Conservation (phyloP, 768 basidiomycete genomes). For the Trametes elegans region DNA sequence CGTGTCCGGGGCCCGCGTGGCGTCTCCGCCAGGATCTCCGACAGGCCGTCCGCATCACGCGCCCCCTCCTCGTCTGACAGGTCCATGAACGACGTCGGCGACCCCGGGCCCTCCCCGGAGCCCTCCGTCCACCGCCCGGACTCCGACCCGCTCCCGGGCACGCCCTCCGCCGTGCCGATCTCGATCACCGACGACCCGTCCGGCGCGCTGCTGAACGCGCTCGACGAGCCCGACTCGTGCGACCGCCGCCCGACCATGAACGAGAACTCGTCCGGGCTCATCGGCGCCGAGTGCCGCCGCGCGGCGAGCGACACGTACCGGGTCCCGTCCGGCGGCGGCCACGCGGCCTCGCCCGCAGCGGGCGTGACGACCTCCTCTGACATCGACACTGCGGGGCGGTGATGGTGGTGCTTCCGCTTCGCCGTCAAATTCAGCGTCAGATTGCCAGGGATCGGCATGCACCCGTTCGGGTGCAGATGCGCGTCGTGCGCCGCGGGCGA, state of each 20-base stretch:
- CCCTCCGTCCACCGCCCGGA: conserved; percentile 5
- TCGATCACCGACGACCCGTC: conserved; percentile 19
- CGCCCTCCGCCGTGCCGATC: conserved; percentile 23
- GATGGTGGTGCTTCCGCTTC: conserved; percentile 25
- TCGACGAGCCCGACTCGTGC: conserved; percentile 2
- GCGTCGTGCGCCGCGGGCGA: conserved; percentile 11
- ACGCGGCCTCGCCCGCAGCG: conserved; percentile 19
- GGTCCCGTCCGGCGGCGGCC: conserved; percentile 36
- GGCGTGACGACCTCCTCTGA: conserved; percentile 21
- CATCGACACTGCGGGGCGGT: conserved; percentile 27
- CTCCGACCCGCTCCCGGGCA: conserved; percentile 12
- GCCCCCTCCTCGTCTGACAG: conserved; percentile 59
- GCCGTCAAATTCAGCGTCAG: conserved; percentile 12
- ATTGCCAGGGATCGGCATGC: conserved; percentile 16
- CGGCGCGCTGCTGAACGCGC: neutral
- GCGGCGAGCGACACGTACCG: conserved; percentile 28
- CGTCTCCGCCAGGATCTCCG: conserved; percentile 32
- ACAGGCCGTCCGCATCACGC: conserved; percentile 33
- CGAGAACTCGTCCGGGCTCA: conserved; percentile 45
- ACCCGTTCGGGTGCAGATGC: conserved; percentile 16
- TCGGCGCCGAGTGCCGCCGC: conserved; percentile 56
- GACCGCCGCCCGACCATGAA: conserved; percentile 18
- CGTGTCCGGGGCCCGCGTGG: conserved; percentile 25
- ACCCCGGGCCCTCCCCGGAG: conserved; percentile 28
- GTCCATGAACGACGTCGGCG: conserved; percentile 60